These are phyloP conservation scores for Glonium stellatum DNA, from an alignment of 495 filamentous ascomycete species.

Conservation along the genomic window DNA sequence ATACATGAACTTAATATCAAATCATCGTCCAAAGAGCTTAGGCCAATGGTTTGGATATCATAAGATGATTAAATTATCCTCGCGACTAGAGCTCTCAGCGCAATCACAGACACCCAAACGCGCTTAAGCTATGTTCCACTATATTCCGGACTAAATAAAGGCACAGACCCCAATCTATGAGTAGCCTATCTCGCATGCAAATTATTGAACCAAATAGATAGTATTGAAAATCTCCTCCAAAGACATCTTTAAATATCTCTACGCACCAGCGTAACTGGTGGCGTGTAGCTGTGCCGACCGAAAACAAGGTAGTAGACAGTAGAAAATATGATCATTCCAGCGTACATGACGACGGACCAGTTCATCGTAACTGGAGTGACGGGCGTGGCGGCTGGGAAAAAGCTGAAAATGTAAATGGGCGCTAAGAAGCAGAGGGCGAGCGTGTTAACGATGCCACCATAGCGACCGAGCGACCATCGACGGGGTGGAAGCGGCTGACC, in stretches of 20 bases:
- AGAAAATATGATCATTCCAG: background rate
- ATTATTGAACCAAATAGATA: too few species aligned
- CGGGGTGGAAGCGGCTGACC: constrained; percentile 37
- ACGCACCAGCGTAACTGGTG: background rate
- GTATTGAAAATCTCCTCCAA: too few species aligned
- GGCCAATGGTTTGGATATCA: too few species aligned
- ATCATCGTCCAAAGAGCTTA: too few species aligned
- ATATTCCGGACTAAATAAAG: too few species aligned
- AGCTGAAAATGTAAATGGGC: constrained; percentile 46
- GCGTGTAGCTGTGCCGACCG: background rate
- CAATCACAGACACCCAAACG: too few species aligned
- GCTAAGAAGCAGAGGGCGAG: constrained; percentile 38
- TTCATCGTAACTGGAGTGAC: background rate
- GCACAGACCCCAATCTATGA: too few species aligned
- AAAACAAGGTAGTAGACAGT: background rate
- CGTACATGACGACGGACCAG: background rate
- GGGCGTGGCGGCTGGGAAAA: constrained; percentile 38
- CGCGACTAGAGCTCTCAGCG: too few species aligned
- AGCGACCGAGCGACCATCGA: constrained; percentile 44
- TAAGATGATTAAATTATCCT: too few species aligned
- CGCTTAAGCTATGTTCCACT: too few species aligned
- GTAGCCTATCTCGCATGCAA: too few species aligned
- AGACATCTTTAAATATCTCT: background rate
- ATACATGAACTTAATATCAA: too few species aligned
- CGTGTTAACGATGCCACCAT: constrained; percentile 44